Base-by-base conservation (phyloP, 2,329 filamentous ascomycete genomes). In the Trichophyton mentagrophytes region DNA sequence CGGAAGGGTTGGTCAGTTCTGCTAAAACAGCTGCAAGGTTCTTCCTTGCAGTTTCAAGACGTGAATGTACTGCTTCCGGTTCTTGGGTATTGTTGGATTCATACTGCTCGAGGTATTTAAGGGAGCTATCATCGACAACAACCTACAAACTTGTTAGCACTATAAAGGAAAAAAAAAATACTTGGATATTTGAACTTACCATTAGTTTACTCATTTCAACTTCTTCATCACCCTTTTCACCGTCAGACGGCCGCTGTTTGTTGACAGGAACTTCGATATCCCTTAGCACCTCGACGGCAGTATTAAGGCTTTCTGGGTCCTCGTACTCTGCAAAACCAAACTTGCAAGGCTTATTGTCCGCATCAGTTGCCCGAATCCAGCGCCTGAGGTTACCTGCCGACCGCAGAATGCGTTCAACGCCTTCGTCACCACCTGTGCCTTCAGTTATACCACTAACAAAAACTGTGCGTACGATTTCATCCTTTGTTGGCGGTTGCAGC, bases 241-340 rank as follows among this genome's bases (percentile, higher is more conserved):
- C 75, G 49, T 74, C 73, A 36, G 63, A 69, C 67, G 67, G 76
- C 77, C 25, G 74, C 73, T 92, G 88, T 72, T 85, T 87, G 76
- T 90, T 89, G 46, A 85, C 78, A 33, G 93, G 93, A 57, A 97
- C 83, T 70, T 90, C 80, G 64, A 96, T 79, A 67, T 93, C 86
- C 70, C 85, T 85, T 67, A 96, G 82, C 61, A 96, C 83, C 72
- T 95, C 90, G 60, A 91, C 85, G 49, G 92, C 93, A 51, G 86
- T 86, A 71, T 87, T 85, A 66, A 99, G 79, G 65, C 90, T 92
- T 73, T 96, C 89, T 25, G 86, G 85, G 72, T 97, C 91, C 64
- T 96, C 92, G 73, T 88, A 99, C 74, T 96, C 88, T 62, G 92
- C 93, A 75, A 99, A 97, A 13, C 92, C 93, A 78, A 97, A 97